These are phyloP conservation scores for Hymenoscyphus repandus DNA, from an alignment of 2,329 filamentous ascomycete genomes.

Conservation along the genomic window DNA sequence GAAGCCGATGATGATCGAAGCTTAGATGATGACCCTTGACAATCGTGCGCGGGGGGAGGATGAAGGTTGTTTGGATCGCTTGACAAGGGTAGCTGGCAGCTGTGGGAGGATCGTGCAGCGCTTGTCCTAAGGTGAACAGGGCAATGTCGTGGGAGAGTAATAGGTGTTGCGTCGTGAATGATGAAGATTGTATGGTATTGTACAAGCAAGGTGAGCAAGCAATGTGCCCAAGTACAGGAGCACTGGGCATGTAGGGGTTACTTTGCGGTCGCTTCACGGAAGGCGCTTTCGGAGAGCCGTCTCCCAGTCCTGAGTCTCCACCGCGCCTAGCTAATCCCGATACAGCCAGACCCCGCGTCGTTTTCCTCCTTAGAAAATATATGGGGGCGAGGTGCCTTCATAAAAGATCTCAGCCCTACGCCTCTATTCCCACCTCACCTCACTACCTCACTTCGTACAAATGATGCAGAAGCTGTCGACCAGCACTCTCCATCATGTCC, in stretches of 20 bases:
- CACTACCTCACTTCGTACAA: neutral
- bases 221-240: no score
- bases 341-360: no score
- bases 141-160: neutral
- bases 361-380: no score
- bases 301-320: no score
- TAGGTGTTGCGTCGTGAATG: no score
- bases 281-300: no score
- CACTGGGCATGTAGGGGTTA: no score
- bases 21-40: neutral
- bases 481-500: constrained; percentile 43
- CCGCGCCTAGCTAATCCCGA: no score
- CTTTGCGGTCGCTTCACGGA: no score
- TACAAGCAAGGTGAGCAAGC: no score
- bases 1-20: neutral
- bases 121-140: neutral
- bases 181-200: no score
- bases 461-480: constrained; percentile 6
- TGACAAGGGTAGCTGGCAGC: neutral
- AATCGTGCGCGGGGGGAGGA: neutral
- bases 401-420: neutral
- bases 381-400: neutral
- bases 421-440: neutral
- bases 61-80: neutral
- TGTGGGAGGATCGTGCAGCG: neutral